phyloP scores from a whole-genome alignment of 2,329 filamentous ascomycete species.

The Zymoseptoria passerinii region DNA sequence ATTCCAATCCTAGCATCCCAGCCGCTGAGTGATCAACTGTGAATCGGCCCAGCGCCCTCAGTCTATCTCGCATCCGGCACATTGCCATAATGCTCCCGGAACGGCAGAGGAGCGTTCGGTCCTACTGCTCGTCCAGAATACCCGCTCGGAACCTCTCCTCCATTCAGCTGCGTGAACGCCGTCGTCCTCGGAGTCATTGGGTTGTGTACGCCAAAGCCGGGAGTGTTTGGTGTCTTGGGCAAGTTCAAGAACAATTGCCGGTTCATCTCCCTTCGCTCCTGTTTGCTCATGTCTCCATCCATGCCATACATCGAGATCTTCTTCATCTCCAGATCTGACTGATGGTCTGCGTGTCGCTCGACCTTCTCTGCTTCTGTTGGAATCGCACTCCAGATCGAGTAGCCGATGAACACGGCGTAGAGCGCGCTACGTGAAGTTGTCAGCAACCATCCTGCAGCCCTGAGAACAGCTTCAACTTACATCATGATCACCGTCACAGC shows the following conservation, averaged over 20 bases:
- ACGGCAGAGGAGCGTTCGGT: conserved; percentile 19
- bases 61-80: conserved; percentile 13
- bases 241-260: conserved; percentile 28
- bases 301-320: conserved; percentile 36
- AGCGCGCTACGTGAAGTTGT: conserved; percentile 41
- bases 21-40: too few relatives aligned
- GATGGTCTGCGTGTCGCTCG: conserved; percentile 21
- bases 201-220: conserved; percentile 26
- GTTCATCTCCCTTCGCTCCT: conserved; percentile 52
- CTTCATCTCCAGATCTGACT: conserved; percentile 42
- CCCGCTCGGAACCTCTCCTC: conserved; percentile 12
- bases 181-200: conserved; percentile 57
- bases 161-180: conserved; percentile 55
- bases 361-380: conserved; percentile 32
- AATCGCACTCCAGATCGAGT: conserved; percentile 50
- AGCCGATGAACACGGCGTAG: conserved; percentile 50
- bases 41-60: too few relatives aligned
- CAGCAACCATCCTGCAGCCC: conserved; percentile 2
- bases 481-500: conserved; percentile 58
- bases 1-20: neutral
- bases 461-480: conserved; percentile 42
- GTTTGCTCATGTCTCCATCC: conserved; percentile 40
- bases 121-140: conserved; percentile 2
- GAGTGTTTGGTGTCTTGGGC: conserved; percentile 40
- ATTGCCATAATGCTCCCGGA: conserved; percentile 23